phyloP scores from a whole-genome alignment of 805 yeast species.

The Saturnispora bothae region DNA sequence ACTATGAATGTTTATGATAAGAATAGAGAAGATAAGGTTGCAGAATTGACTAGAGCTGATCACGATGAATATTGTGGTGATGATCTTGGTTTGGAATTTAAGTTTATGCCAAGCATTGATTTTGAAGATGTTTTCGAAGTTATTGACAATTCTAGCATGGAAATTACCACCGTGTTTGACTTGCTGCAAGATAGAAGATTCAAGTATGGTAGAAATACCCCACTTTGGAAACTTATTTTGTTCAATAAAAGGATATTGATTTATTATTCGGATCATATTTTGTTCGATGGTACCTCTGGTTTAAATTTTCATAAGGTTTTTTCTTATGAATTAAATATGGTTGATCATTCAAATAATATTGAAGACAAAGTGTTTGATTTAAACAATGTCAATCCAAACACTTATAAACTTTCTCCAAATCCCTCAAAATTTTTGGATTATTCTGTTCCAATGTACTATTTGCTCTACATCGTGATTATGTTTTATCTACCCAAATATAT shows the following conservation, averaged over 20 bases:
- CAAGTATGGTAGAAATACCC: constrained; percentile 8
- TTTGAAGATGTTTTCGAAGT: constrained; percentile 10
- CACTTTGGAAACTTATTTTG: constrained; percentile 17
- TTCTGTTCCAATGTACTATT: constrained; percentile 9
- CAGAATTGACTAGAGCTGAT: background rate
- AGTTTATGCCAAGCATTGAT: constrained; percentile 7
- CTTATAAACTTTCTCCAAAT: constrained; percentile 9
- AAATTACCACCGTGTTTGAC: constrained; percentile 7
- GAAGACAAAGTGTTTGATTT: constrained; percentile 6
- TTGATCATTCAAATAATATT: background rate
- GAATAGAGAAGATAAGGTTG: background rate
- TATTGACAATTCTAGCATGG: background rate
- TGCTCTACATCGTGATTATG: constrained; percentile 8
- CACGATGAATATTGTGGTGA: background rate
- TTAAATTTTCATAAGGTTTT: constrained; percentile 25
- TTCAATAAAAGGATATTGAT: constrained; percentile 11
- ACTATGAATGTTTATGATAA: constrained; percentile 12
- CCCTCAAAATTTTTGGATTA: constrained; percentile 11
- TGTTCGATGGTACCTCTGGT: constrained; percentile 29
- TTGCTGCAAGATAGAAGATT: constrained; percentile 7
- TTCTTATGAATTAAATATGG: background rate
- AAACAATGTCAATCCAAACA: background rate
- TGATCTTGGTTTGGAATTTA: constrained; percentile 5
- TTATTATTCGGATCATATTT: constrained; percentile 23
- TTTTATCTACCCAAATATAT: constrained; percentile 7